These are phyloP conservation scores for Globisporangium apiculatum DNA, from an alignment of 352 stramenopile genomes.

Conservation along the genomic window DNA sequence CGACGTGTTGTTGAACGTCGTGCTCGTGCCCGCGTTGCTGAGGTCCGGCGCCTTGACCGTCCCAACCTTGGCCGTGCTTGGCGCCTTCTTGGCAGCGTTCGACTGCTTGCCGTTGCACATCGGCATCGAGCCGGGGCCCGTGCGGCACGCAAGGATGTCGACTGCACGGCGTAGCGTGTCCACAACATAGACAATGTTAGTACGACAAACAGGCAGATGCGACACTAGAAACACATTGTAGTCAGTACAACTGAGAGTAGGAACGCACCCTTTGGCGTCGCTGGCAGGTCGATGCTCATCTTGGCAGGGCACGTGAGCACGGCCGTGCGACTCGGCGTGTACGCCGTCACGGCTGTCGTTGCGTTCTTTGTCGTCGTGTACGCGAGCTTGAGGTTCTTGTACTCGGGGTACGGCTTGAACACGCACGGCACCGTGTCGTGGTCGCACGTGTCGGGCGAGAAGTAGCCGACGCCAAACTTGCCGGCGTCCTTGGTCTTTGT, in stretches of 20 bases:
- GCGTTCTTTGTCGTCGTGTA: conserved; percentile 65
- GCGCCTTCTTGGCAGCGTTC: conserved; percentile 39
- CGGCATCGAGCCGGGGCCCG: conserved; percentile 28
- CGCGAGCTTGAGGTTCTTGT: conserved; percentile 59
- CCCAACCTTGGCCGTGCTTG: conserved; percentile 10
- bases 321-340: conserved; percentile 20
- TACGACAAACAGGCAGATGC: not conserved
- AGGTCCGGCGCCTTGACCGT: conserved; percentile 11
- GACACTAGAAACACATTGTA: not conserved
- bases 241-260: not conserved
- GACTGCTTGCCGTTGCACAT: conserved; percentile 46
- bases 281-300: conserved; percentile 20
- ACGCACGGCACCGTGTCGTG: conserved; percentile 39
- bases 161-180: conserved; percentile 14
- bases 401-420: conserved; percentile 70
- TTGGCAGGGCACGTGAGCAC: conserved; percentile 36
- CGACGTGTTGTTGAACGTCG: conserved; percentile 9
- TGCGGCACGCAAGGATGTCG: conserved; percentile 30
- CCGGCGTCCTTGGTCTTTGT: conserved; percentile 29
- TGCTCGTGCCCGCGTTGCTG: conserved; percentile 1
- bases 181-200: not conserved
- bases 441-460: conserved; percentile 60
- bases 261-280: conserved; percentile 7
- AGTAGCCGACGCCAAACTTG: conserved; percentile 74
- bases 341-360: conserved; percentile 29